Evolutionary conservation across 257 asterid species (phyloP), one percentile per base, ranked within the genome.

Genomic region (Asclepias syriaca): DNA sequence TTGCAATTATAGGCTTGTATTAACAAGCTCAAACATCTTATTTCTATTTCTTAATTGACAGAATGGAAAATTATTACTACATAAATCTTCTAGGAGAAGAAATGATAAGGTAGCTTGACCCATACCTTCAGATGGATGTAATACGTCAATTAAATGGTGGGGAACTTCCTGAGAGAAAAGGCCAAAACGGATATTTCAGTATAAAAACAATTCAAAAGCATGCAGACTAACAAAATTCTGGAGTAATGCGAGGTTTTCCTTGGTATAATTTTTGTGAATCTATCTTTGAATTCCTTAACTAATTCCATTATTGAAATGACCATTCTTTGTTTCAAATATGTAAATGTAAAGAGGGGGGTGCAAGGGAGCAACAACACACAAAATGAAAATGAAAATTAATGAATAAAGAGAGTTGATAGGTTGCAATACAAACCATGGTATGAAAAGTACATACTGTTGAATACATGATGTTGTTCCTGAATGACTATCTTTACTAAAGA

Each of bases 91-190:
- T 27, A 32, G 9, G 18, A 1, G 39, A 0, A 7, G 49, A 63
- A 18, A 22, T n/a, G 5, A 29, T 43, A 13, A 63, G 40, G 49
- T 15, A 34, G 39, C 39, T 0, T 34, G 39, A 63, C 49, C 21
- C 6, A 82, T 89, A 94, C 99, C 99, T 86, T 92, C 97, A 67
- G 95, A 88, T n/a, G 99, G 99, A 80, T 91, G 90, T 80, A 89
- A 76, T 80, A 94, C 83, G 83, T 94, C 99, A 72, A 94, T 77
- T 85, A 94, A 82, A 85, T 94, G 99, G 87, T 94, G 99, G 21
- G 91, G 91, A 40, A 94, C 89, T 84, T 87, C 97, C 97, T 94
- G 95, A 72, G 8, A 19, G 74, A 69, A 37, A 59, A n/a, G 18
- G 2, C 10, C 37, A 32, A 57, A 66, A 37, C 4, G 29, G 56